Conservation (phyloP, 192 early-diverging fungal genomes). For the Coemansia sp. region DNA sequence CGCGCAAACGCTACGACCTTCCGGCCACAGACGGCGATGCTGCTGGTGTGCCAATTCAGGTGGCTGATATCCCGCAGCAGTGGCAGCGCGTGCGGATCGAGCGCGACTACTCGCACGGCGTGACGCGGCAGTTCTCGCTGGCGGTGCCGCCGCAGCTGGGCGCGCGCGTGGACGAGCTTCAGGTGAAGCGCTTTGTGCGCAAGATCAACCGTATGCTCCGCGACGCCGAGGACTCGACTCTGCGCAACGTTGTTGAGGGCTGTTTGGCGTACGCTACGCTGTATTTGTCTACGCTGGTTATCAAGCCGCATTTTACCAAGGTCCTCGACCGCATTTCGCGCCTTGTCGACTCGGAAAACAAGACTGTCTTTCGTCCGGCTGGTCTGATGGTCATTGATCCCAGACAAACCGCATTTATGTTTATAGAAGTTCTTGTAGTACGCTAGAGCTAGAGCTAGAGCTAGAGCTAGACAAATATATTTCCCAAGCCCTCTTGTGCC, state of each 20-base stretch:
- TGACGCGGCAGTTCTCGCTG: slow-evolving; percentile 37
- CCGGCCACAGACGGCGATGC: slow-evolving; percentile 12
- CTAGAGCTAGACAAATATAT: neutral
- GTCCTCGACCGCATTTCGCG: slow-evolving; percentile 36
- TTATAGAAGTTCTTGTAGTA: slow-evolving; percentile 49
- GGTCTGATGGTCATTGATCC: slow-evolving; percentile 49
- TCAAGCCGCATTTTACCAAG: slow-evolving; percentile 43
- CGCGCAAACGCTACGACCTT: slow-evolving; percentile 33
- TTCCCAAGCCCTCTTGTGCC: too few relatives aligned
- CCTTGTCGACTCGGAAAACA: slow-evolving; percentile 41
- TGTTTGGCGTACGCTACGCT: slow-evolving; percentile 54
- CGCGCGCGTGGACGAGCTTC: slow-evolving; percentile 46
- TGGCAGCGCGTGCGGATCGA: slow-evolving; percentile 48
- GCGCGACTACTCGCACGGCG: slow-evolving; percentile 56
- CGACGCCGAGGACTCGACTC: slow-evolving; percentile 51
- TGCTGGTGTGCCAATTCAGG: neutral
- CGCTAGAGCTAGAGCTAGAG: neutral
- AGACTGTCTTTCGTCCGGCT: slow-evolving; percentile 41
- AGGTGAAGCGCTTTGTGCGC: slow-evolving; percentile 45
- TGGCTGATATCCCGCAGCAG: slow-evolving; percentile 13
- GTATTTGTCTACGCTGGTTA: slow-evolving; percentile 52
- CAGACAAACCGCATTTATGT: slow-evolving; percentile 57
- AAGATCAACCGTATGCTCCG: slow-evolving; percentile 45
- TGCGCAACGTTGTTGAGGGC: slow-evolving; percentile 53
- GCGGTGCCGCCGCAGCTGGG: slow-evolving; percentile 43